Percentiles rank a stretch among this genome's conserved stretches.
Evolutionary conservation across 495 filamentous ascomycete species (phyloP).

Genomic region (Aspergillus avenaceus): DNA sequence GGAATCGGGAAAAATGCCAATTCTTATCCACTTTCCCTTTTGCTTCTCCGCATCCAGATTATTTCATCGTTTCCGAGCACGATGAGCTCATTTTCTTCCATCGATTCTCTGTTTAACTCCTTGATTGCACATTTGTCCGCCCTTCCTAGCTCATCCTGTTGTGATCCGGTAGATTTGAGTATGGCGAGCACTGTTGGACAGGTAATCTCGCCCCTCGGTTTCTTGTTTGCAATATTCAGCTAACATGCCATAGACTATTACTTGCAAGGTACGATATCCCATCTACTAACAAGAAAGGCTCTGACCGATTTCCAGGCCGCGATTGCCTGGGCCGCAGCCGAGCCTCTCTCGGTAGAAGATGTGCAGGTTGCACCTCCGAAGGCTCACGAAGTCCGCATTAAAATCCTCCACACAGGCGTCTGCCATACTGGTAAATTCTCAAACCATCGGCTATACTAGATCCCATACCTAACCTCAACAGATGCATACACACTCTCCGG

Average conservation of each 20-base stretch:
- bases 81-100: no score
- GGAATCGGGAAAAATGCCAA: no score
- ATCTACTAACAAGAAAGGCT: no score
- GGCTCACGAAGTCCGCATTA: conserved; percentile 92
- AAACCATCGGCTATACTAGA: neutral
- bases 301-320: conserved; percentile 68
- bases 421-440: conserved; percentile 84
- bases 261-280: conserved; percentile 57
- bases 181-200: conserved; percentile 55
- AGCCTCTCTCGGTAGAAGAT: conserved; percentile 83
- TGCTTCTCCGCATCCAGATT: no score
- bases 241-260: conserved; percentile 58
- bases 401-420: conserved; percentile 95
- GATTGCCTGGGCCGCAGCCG: conserved; percentile 91
- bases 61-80: no score
- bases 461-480: conserved; percentile 22
- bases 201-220: conserved; percentile 38
- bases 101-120: no score
- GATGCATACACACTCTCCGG: conserved; percentile 98
- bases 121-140: no score
- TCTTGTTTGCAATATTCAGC: neutral
- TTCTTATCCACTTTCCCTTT: no score
- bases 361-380: conserved; percentile 89
- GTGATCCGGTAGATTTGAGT: no score
- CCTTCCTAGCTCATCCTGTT: no score